These are phyloP conservation scores for Macrolepiota dolichaula DNA, from an alignment of 768 basidiomycete genomes.

Conservation along the genomic window DNA sequence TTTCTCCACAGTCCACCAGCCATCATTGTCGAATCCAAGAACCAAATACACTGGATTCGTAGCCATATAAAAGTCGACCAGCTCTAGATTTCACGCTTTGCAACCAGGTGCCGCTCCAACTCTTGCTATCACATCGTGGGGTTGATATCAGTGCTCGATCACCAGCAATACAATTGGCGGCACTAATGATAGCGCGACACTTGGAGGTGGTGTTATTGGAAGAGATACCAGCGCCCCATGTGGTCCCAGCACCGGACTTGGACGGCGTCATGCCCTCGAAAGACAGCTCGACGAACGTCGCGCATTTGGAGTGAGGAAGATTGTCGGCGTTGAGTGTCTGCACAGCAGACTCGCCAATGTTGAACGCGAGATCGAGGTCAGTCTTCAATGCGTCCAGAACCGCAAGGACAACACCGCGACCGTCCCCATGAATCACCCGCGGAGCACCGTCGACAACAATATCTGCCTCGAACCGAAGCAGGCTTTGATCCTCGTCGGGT, in stretches of 20 bases:
- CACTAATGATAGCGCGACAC: slow-evolving; percentile 84
- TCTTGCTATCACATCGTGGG: slow-evolving; percentile 14
- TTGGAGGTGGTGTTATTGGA: slow-evolving; percentile 88
- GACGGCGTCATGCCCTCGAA: slow-evolving; percentile 61
- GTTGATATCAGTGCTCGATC: slow-evolving; percentile 39
- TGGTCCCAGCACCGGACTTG: slow-evolving; percentile 58
- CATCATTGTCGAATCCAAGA: too few relatives aligned
- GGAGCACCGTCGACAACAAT: slow-evolving; percentile 79
- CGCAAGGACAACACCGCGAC: slow-evolving; percentile 93
- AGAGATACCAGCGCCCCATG: slow-evolving; percentile 86
- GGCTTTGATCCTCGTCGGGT: slow-evolving; percentile 59
- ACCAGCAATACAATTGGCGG: slow-evolving; percentile 76
- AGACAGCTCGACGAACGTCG: slow-evolving; percentile 90
- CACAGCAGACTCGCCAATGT: slow-evolving; percentile 88
- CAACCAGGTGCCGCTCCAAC: slow-evolving; percentile 19
- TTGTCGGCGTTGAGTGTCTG: slow-evolving; percentile 86
- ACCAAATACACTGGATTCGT: not conserved
- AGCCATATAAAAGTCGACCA: slow-evolving; percentile 13
- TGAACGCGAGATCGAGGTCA: slow-evolving; percentile 76
- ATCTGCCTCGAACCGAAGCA: slow-evolving; percentile 80
- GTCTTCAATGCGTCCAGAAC: slow-evolving; percentile 82
- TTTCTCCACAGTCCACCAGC: too few relatives aligned
- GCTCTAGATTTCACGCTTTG: slow-evolving; percentile 19
- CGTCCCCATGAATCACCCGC: slow-evolving; percentile 82
- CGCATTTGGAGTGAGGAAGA: slow-evolving; percentile 71